A percentile compares a stretch with the other conserved stretches of the same genome.
These are phyloP conservation scores for Chrysanthemum makinoi DNA, from an alignment of 129 eudicot genomes.

Conservation along the genomic window DNA sequence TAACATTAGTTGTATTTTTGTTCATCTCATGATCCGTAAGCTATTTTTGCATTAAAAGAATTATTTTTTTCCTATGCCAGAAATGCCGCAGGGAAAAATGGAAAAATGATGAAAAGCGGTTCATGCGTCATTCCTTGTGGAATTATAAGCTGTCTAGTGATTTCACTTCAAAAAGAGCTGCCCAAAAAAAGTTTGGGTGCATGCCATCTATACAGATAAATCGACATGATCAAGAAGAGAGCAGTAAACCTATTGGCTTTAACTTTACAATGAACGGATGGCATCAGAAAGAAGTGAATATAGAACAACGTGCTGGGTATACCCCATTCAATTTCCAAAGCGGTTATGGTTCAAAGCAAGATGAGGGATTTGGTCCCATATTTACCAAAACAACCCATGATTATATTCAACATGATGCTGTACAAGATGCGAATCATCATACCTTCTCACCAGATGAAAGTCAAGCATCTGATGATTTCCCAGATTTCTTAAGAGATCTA, in stretches of 20 bases:
- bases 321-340: conserved; percentile 9
- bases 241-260: conserved; percentile 2
- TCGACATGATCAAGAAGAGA: conserved; percentile 14
- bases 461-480: conserved; percentile 14
- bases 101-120: not conserved
- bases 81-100: conserved; percentile 29
- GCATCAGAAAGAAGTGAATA: conserved; percentile 13
- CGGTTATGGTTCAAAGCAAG: not conserved
- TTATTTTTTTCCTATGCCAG: conserved; percentile 1
- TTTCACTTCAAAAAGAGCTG: not conserved
- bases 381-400: conserved; percentile 2
- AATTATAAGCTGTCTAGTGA: conserved; percentile 4
- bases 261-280: conserved; percentile 22
- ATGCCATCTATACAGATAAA: conserved; percentile 19
- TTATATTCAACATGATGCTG: conserved; percentile 7
- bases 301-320: not conserved
- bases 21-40: not conserved
- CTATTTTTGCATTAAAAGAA: not conserved
- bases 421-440: conserved; percentile 10
- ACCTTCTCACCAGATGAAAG: not conserved
- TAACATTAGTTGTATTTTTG: not conserved
- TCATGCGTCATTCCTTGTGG: not conserved
- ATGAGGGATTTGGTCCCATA: conserved; percentile 8
- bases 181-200: conserved; percentile 20
- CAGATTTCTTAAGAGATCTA: conserved; percentile 20